Evolutionary conservation across 73 alveolate species (phyloP).

Genomic region (Paramecium octaurelia): DNA sequence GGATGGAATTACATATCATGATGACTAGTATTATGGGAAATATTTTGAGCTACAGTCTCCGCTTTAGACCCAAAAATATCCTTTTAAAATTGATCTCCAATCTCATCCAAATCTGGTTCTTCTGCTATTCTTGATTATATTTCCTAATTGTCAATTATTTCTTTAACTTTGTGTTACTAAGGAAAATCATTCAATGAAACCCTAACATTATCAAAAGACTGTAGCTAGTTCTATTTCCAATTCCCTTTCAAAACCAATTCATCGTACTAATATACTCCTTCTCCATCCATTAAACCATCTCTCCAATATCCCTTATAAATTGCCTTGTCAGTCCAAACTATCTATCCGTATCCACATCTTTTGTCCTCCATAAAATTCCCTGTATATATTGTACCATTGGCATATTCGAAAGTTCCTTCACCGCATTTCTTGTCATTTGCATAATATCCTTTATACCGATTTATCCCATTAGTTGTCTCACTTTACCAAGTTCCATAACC

Average conservation of each 20-base stretch:
- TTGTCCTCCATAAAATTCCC: slow-evolving; percentile 25
- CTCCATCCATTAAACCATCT: slow-evolving; percentile 61
- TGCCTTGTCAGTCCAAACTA: slow-evolving; percentile 55
- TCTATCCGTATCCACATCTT: slow-evolving; percentile 53
- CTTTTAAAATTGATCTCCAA: neutral
- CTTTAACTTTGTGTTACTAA: neutral
- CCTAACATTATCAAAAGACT: neutral
- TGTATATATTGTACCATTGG: slow-evolving; percentile 9
- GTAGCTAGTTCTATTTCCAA: neutral
- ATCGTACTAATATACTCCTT: neutral
- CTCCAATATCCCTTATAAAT: slow-evolving; percentile 59
- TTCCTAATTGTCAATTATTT: neutral
- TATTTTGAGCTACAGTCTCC: neutral
- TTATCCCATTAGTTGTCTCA: neutral
- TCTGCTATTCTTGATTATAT: neutral
- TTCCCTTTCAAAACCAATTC: neutral
- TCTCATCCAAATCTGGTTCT: neutral
- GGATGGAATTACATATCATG: neutral
- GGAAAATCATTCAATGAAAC: slow-evolving; percentile 9
- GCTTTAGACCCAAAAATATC: neutral
- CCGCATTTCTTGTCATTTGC: slow-evolving; percentile 56
- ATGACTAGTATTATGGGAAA: neutral
- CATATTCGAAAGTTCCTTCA: slow-evolving; percentile 43
- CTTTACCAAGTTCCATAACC: slow-evolving; percentile 52
- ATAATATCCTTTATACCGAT: slow-evolving; percentile 43